Percentiles rank a stretch among this genome's conserved stretches.
These are phyloP conservation scores for Leccinum obscurum DNA, from an alignment of 768 basidiomycete species.

Conservation along the genomic window DNA sequence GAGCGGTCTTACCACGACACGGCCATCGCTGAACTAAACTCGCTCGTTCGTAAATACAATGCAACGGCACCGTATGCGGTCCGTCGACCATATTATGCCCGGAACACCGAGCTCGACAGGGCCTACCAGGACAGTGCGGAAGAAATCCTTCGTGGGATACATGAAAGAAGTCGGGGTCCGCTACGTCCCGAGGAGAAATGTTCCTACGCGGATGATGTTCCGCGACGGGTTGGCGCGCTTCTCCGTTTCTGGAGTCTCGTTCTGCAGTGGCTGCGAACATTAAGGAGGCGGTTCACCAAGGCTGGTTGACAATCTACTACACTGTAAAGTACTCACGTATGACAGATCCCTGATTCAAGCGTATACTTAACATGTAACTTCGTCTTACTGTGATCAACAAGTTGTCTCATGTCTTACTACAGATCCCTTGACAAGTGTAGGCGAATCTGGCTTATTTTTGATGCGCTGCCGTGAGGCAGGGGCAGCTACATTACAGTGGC, in stretches of 20 bases:
- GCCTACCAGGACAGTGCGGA: slow-evolving; percentile 51
- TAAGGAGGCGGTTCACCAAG: slow-evolving; percentile 12
- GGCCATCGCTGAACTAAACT: slow-evolving; percentile 70
- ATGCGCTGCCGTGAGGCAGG: slow-evolving; percentile 14
- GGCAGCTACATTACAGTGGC: neutral
- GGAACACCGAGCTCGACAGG: slow-evolving; percentile 56
- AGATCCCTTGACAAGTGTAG: slow-evolving; percentile 11
- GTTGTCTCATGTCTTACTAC: slow-evolving; percentile 4
- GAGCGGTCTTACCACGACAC: slow-evolving; percentile 68
- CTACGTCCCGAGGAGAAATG: slow-evolving; percentile 5
- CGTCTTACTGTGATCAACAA: neutral
- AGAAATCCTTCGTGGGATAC: slow-evolving; percentile 48
- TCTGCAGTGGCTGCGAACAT: slow-evolving; percentile 26
- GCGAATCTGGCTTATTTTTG: slow-evolving; percentile 15
- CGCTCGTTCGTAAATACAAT: slow-evolving; percentile 77
- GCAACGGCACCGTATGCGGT: slow-evolving; percentile 76
- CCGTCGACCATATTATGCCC: slow-evolving; percentile 60
- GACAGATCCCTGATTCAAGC: neutral
- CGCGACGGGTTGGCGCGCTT: neutral
- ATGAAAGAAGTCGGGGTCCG: slow-evolving; percentile 21
- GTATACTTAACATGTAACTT: neutral
- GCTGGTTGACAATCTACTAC: slow-evolving; percentile 2
- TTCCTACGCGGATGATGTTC: slow-evolving; percentile 8
- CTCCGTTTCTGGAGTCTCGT: slow-evolving; percentile 31
- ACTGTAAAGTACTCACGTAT: neutral